These are phyloP conservation scores for Geotrichum histeridarum DNA, from an alignment of 1,139 yeast species.

Conservation along the genomic window DNA sequence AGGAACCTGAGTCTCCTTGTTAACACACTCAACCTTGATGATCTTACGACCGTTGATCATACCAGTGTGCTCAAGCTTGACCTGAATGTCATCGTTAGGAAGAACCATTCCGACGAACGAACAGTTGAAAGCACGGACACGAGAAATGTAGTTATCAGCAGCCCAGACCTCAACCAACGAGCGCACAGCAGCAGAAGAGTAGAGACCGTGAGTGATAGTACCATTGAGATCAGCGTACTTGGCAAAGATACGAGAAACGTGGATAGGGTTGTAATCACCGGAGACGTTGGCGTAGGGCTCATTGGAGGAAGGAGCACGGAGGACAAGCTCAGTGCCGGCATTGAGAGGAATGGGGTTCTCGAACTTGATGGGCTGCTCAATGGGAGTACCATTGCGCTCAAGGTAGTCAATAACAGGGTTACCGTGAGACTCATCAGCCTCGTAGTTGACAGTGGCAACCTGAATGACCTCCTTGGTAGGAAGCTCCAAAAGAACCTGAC, in stretches of 20 bases:
- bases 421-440: slow-evolving; percentile 90
- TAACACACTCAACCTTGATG: slow-evolving; percentile 83
- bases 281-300: slow-evolving; percentile 96
- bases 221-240: slow-evolving; percentile 91
- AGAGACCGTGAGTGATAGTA: slow-evolving; percentile 98
- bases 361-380: slow-evolving; percentile 88
- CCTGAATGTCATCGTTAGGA: slow-evolving; percentile 86
- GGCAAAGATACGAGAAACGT: slow-evolving; percentile 92
- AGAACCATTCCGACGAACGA: slow-evolving; percentile 93
- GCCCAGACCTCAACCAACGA: slow-evolving; percentile 97
- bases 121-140: slow-evolving; percentile 93
- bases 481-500: slow-evolving; percentile 80
- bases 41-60: slow-evolving; percentile 99
- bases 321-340: slow-evolving; percentile 62
- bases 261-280: slow-evolving; percentile 97
- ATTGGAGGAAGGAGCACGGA: slow-evolving; percentile 79
- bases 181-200: slow-evolving; percentile 92
- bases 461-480: slow-evolving; percentile 89
- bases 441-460: slow-evolving; percentile 82
- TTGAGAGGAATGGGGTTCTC: slow-evolving; percentile 89
- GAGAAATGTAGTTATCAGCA: slow-evolving; percentile 90
- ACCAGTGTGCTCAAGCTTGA: slow-evolving; percentile 91
- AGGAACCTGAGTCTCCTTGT: slow-evolving; percentile 61
- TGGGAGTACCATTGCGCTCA: slow-evolving; percentile 83
- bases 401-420: slow-evolving; percentile 96